Evolutionary conservation across 768 basidiomycete genomes (phyloP).

Genomic region (Russula griseocarnosa): DNA sequence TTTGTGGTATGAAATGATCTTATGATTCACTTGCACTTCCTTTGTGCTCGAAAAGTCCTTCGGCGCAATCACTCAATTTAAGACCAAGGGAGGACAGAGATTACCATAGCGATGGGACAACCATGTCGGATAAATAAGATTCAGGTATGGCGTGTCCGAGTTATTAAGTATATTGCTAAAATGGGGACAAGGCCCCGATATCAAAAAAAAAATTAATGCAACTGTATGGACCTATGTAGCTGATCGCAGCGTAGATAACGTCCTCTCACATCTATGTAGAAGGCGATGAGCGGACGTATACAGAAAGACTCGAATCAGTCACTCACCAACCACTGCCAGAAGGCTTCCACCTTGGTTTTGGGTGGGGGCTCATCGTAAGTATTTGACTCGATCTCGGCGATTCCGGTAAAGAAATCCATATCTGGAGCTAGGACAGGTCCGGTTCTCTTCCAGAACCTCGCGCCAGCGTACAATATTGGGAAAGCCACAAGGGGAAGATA

Average conservation of each 20-base stretch:
- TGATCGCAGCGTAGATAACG: no score
- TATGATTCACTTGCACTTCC: neutral
- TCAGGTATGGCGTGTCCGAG: neutral
- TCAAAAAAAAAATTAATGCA: no score
- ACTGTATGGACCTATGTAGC: neutral
- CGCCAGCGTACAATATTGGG: conserved; percentile 66
- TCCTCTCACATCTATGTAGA: conserved; percentile 18
- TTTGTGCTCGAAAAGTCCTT: neutral
- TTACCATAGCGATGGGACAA: neutral
- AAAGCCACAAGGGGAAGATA: conserved; percentile 69
- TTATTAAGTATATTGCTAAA: neutral
- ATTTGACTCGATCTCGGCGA: conserved; percentile 36
- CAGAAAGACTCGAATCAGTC: neutral
- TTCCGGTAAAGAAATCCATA: conserved; percentile 80
- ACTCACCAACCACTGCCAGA: conserved; percentile 80
- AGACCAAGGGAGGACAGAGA: neutral
- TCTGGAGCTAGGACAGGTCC: conserved; percentile 49
- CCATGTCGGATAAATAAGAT: neutral
- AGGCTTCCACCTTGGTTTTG: conserved; percentile 57
- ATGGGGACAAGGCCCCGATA: neutral
- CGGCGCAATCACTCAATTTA: neutral
- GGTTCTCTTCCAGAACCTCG: conserved; percentile 52
- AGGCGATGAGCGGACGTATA: neutral
- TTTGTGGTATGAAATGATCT: conserved; percentile 12
- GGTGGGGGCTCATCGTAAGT: conserved; percentile 66